Evolutionary conservation across 345 rosid genomes (phyloP), one percentile per base, ranked within the genome.

Genomic region (Populus davidiana): DNA sequence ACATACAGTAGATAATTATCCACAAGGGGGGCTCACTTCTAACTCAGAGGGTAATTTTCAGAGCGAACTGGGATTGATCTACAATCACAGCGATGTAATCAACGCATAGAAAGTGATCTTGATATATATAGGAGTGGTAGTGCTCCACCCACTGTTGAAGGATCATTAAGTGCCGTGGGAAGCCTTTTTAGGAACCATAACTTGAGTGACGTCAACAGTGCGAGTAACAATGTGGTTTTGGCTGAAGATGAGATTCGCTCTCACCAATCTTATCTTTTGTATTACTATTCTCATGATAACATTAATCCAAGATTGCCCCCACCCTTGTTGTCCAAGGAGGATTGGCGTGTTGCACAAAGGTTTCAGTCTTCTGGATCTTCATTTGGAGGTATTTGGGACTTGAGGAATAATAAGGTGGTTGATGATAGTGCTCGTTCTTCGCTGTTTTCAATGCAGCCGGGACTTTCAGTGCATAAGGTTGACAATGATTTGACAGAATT

Each of bases 121-220:
- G 85, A 90, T 73, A 86, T 85, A 11, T 86, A 82, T 77, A 85
- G 99, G 79, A 86, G 97, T 83, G 98, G 99, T 38, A 93, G 97
- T 82, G 99, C 99, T 1, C 97, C 97, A 2, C 99, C 99, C 31
- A 93, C 97, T 1, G 96, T 92, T 41, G 94, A 96, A 82, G 99
- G 98, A 78, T 91, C 97, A 39, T 81, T 89, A 41, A 85, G 84
- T 73, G 98, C 96, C 8, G 88, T 91, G 69, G 96, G 88, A 64
- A 80, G 91, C 80, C 91, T 92, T 39, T 89, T 89, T 77, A 73
- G 86, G 75, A 85, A 88, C 77, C 77, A 86, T 49, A 87, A 79
- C 74, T 78, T 69, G 69, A 75, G 83, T 77, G 90, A 86, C 72
- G 61, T 74, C 77, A 78, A 70, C 66, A 79, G 78, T 38, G 1